Conservation (phyloP, 768 basidiomycete genomes). For the Pisolithus albus region DNA sequence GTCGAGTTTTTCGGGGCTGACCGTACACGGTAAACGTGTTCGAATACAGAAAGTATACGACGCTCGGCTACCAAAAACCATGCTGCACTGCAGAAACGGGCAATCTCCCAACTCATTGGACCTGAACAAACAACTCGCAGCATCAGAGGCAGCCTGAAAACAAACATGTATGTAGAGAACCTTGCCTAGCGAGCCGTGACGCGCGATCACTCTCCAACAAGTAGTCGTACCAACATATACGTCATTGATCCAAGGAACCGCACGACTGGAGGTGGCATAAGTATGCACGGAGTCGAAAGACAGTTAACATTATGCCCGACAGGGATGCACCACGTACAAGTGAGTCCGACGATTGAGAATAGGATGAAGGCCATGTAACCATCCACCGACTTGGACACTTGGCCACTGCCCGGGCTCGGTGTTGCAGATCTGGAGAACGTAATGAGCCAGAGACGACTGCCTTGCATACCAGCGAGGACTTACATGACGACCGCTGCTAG, state of each 20-base stretch:
- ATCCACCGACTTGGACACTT: slow-evolving; percentile 52
- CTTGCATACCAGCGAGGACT: slow-evolving; percentile 22
- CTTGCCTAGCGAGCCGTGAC: neutral
- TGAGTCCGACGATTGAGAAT: slow-evolving; percentile 82
- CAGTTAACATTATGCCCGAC: neutral
- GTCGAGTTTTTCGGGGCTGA: too few relatives aligned
- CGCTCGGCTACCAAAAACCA: too few relatives aligned
- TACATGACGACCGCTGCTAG: slow-evolving; percentile 72
- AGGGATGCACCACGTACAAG: slow-evolving; percentile 50
- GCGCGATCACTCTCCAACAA: slow-evolving; percentile 67
- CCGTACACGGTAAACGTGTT: too few relatives aligned
- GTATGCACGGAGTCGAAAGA: neutral
- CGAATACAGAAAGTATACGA: too few relatives aligned
- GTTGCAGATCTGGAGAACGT: slow-evolving; percentile 23
- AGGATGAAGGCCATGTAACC: slow-evolving; percentile 88
- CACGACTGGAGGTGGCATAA: slow-evolving; percentile 47
- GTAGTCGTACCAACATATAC: slow-evolving; percentile 81
- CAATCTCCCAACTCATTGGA: too few relatives aligned
- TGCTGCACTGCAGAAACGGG: too few relatives aligned
- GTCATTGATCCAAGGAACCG: slow-evolving; percentile 76
- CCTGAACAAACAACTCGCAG: too few relatives aligned
- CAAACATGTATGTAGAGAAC: too few relatives aligned
- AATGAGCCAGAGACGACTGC: slow-evolving; percentile 1
- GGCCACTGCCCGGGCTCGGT: slow-evolving; percentile 43
- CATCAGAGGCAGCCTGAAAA: too few relatives aligned